Base-by-base conservation (phyloP, 148 eudicot genomes). In the Heliamphora exappendiculata region DNA sequence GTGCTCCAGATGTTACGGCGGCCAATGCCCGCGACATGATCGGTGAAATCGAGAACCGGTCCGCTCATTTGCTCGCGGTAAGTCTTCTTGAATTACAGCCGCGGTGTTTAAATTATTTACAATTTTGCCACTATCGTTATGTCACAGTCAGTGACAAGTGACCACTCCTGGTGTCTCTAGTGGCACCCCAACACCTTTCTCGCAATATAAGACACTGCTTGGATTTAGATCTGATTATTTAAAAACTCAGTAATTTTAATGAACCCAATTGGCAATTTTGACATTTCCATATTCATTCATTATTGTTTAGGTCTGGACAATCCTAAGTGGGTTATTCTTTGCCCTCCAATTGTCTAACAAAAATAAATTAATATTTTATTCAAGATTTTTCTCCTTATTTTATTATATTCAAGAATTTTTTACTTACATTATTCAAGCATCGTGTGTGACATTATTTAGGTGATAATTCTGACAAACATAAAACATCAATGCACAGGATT, bases 11-110 rank as follows among this genome's bases (percentile, higher is more conserved):
- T 2, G 51, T 33, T 59, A 45, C 86, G 58, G 92, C 88, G 49
- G 81, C 91, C 7, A 94, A 84, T 62, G 87, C 95, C 0, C 80
- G 83, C 66, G 95, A 93, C 72, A 87, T 93, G 82, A 93, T 93
- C 49, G 98, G 98, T 12, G 98, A 93, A 55, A 93, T 93, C 67
- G 94, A 91, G 78, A 94, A 94, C 81, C 91, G 91, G 37, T 92
- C 98, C 20, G 81, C 89, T 34, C 85, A 91, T 55, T 85, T 91
- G 79, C 84, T 86, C 12, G 98, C 98, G 29, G 98, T 93, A 75
- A 85, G 91, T 81, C 47, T 50, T 24, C 1, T 1, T 26, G 12
- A 19, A 28, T 36, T 34, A 22, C 24, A 29, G 77, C 71, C 72
- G 7, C 1, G 10, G 67, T 58, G 49, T 55, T 78, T 67, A 17